Evolutionary conservation across 1,139 yeast genomes (phyloP).

Genomic region (Geotrichum citri-aurantii): DNA sequence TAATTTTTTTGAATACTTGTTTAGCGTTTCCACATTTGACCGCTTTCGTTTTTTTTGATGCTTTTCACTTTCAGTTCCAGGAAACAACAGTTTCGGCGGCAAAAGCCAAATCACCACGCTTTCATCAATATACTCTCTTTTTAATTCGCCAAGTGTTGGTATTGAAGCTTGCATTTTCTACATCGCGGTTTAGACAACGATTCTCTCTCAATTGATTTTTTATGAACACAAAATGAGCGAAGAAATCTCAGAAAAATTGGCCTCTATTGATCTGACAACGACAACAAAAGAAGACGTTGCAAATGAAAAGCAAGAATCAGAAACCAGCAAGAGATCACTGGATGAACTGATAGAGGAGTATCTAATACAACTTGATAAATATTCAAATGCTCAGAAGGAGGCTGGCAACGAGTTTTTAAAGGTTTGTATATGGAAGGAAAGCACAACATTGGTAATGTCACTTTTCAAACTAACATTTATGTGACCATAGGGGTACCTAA

Average conservation of each 20-base stretch:
- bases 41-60: background rate
- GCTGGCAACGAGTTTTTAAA: conserved; percentile 10
- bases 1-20: background rate
- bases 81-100: conserved; percentile 6
- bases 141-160: background rate
- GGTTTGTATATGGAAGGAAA: conserved; percentile 2
- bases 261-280: background rate
- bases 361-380: conserved; percentile 6
- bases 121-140: background rate
- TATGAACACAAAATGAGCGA: background rate
- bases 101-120: conserved; percentile 1
- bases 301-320: background rate
- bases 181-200: background rate
- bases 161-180: background rate
- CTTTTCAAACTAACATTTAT: background rate
- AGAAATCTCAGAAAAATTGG: background rate
- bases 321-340: background rate
- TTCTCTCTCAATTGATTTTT: background rate
- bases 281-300: background rate
- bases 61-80: background rate
- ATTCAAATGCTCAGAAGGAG: conserved; percentile 3
- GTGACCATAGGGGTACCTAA: conserved; percentile 9
- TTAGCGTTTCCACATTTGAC: background rate
- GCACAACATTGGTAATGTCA: background rate
- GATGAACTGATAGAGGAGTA: conserved; percentile 12